Evolutionary conservation across 1,284 basidiomycete genomes (phyloP).

Genomic region (Microbotryum scabiosae): DNA sequence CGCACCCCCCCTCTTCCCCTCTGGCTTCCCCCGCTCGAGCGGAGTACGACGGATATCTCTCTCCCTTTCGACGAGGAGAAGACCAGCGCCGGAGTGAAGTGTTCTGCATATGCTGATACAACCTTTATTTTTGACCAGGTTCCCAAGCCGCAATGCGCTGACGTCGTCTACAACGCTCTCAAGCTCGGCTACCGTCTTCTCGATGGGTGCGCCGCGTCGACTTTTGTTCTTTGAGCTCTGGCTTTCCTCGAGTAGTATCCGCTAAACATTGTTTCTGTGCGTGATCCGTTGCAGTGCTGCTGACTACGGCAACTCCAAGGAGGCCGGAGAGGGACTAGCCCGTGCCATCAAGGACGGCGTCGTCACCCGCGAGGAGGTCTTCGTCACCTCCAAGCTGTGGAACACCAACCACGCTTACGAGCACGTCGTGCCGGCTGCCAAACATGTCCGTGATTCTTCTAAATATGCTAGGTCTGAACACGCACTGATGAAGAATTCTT

Average conservation of each 20-base stretch:
- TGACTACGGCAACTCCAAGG: slow-evolving; percentile 45
- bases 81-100: too few species aligned
- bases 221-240: background rate
- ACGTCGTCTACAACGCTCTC: slow-evolving; percentile 43
- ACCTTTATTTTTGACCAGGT: background rate
- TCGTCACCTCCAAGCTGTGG: slow-evolving; percentile 32
- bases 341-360: slow-evolving; percentile 43
- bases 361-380: slow-evolving; percentile 44
- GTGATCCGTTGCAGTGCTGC: background rate
- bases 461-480: too few species aligned
- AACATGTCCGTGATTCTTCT: slow-evolving; percentile 37
- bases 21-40: too few species aligned
- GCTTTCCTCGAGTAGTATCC: background rate
- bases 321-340: slow-evolving; percentile 41
- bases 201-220: slow-evolving; percentile 34
- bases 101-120: too few species aligned
- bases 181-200: slow-evolving; percentile 45
- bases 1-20: too few species aligned
- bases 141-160: slow-evolving; percentile 1
- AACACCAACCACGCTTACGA: slow-evolving; percentile 65
- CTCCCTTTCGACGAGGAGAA: too few species aligned
- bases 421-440: slow-evolving; percentile 51
- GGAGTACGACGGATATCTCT: too few species aligned
- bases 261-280: background rate
- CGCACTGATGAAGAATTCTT: too few species aligned